A percentile compares a stretch with the other conserved stretches of the same genome.
phyloP scores from a whole-genome alignment of 176 grass and related monocot genomes.

The Lolium multiflorum region DNA sequence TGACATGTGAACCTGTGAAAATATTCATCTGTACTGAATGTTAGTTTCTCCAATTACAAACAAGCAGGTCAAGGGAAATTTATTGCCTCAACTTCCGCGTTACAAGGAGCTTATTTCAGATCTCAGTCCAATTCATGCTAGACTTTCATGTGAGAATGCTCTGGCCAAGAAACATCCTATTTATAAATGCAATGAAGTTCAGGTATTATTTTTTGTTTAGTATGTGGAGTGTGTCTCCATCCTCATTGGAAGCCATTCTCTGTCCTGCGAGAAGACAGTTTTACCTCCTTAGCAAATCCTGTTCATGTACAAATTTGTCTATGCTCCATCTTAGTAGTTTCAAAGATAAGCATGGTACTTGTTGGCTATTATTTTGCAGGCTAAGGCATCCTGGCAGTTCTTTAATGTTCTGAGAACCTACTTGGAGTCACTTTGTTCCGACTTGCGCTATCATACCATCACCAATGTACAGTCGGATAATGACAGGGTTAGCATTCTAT shows the following conservation, averaged over 20 bases:
- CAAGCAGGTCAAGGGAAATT: slow-evolving; percentile 79
- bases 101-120: slow-evolving; percentile 89
- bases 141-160: slow-evolving; percentile 69
- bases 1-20: not conserved
- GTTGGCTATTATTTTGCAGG: slow-evolving; percentile 59
- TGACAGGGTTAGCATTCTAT: slow-evolving; percentile 78
- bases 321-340: slow-evolving; percentile 25
- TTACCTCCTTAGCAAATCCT: slow-evolving; percentile 11
- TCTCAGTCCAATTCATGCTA: slow-evolving; percentile 86
- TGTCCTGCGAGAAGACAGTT: slow-evolving; percentile 14
- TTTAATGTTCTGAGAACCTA: slow-evolving; percentile 72
- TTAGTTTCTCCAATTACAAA: slow-evolving; percentile 38
- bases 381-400: slow-evolving; percentile 78
- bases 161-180: slow-evolving; percentile 83
- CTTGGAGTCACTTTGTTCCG: slow-evolving; percentile 94
- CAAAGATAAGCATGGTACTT: not conserved
- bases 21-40: slow-evolving; percentile 17
- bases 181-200: slow-evolving; percentile 90
- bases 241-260: slow-evolving; percentile 14
- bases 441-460: slow-evolving; percentile 90
- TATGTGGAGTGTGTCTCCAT: not conserved
- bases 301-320: slow-evolving; percentile 18
- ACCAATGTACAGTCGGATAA: slow-evolving; percentile 93
- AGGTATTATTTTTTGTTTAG: slow-evolving; percentile 56
- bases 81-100: slow-evolving; percentile 79